Percentiles rank a stretch among this genome's conserved stretches.
Conservation (phyloP, 306 rosid genomes). For the Bauhinia variegata region DNA sequence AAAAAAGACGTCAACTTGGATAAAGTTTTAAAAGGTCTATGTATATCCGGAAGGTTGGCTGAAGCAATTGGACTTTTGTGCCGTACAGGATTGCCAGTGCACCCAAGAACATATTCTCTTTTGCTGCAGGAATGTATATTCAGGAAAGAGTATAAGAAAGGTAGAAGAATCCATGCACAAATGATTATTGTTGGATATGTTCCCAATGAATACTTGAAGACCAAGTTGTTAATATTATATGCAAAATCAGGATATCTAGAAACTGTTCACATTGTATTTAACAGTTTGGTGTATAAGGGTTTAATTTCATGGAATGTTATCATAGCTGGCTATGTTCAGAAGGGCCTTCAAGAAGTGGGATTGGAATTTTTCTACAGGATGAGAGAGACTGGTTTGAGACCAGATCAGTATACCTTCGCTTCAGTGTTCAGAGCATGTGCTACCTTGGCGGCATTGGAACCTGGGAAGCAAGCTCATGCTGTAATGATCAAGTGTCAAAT, state of each 20-base stretch:
- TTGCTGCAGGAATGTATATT: conserved; percentile 79
- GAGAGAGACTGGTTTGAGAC: conserved; percentile 69
- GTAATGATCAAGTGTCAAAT: conserved; percentile 65
- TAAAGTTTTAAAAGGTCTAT: conserved; percentile 53
- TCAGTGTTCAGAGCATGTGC: conserved; percentile 80
- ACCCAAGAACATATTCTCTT: conserved; percentile 59
- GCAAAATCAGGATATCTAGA: conserved; percentile 65
- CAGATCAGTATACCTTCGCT: conserved; percentile 78
- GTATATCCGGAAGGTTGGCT: conserved; percentile 61
- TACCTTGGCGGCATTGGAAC: conserved; percentile 65
- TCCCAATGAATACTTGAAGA: conserved; percentile 59
- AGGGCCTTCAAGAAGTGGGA: conserved; percentile 58
- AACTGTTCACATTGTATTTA: conserved; percentile 55
- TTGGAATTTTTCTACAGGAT: conserved; percentile 57
- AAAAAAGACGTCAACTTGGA: conserved; percentile 42
- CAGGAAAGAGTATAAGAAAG: conserved; percentile 61
- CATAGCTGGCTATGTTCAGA: conserved; percentile 64
- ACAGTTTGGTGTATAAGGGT: conserved; percentile 49
- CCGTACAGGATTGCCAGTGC: conserved; percentile 39
- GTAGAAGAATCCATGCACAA: conserved; percentile 63
- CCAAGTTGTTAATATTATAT: conserved; percentile 64
- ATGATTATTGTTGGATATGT: conserved; percentile 63
- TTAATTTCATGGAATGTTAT: conserved; percentile 74
- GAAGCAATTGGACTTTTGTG: conserved; percentile 70
- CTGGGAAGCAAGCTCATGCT: conserved; percentile 67